Evolutionary conservation across 352 stramenopile species (phyloP).

Genomic region (Globisporangium apiculatum): DNA sequence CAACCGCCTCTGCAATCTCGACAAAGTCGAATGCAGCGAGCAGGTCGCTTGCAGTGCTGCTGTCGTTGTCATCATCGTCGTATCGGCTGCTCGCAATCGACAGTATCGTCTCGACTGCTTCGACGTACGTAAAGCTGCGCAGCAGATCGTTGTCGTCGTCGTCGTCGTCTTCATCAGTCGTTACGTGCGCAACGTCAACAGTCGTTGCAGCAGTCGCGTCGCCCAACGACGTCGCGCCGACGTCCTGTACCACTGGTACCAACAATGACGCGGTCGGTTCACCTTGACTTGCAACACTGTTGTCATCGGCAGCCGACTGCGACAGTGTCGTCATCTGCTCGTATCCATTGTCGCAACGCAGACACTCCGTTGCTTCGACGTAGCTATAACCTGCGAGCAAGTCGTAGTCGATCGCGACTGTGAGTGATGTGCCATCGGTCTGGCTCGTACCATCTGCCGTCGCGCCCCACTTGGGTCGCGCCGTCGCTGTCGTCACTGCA

Average conservation of each 20-base stretch:
- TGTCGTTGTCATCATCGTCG: neutral
- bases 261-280: no score
- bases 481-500: neutral
- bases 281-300: no score
- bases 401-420: neutral
- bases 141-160: conserved; percentile 17
- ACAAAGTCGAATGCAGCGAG: conserved; percentile 20
- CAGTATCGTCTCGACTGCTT: conserved; percentile 15
- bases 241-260: no score
- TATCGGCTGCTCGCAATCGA: neutral
- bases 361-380: conserved; percentile 12
- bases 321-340: no score
- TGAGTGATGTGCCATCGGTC: conserved; percentile 4
- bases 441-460: conserved; percentile 9
- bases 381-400: conserved; percentile 15
- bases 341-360: no score
- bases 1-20: conserved; percentile 11
- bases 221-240: no score
- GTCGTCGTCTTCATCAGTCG: no score
- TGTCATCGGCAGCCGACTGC: no score
- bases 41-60: conserved; percentile 13
- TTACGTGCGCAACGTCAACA: neutral
- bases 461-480: conserved; percentile 1
- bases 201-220: neutral
- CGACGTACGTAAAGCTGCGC: conserved; percentile 26